Conservation (phyloP, 768 basidiomycete genomes). For the Strobilomyces dryophilus region DNA sequence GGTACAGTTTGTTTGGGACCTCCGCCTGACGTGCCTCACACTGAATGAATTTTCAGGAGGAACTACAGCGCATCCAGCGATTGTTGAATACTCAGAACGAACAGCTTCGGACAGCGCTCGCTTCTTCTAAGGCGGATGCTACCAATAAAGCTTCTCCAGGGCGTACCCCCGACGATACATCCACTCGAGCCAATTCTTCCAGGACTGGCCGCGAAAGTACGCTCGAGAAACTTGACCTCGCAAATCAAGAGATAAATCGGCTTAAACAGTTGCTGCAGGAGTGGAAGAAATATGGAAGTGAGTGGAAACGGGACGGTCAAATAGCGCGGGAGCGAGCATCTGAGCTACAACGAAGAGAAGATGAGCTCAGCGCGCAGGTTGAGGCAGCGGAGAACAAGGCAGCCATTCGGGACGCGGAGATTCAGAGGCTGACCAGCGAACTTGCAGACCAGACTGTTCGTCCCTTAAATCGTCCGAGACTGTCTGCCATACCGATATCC, state of each 20-base stretch:
- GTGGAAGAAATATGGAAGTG: slow-evolving; percentile 24
- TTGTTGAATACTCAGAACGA: slow-evolving; percentile 17
- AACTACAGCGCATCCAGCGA: slow-evolving; percentile 14
- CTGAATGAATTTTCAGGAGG: slow-evolving; percentile 14
- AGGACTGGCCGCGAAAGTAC: slow-evolving; percentile 3
- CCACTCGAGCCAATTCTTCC: background rate
- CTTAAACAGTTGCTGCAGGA: slow-evolving; percentile 18
- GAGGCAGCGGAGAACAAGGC: slow-evolving; percentile 10
- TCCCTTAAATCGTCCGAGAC: background rate
- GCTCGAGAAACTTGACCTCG: slow-evolving; percentile 10
- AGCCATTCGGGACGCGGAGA: slow-evolving; percentile 11
- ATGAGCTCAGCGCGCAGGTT: slow-evolving; percentile 6
- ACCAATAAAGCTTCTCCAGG: background rate
- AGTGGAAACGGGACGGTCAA: slow-evolving; percentile 25
- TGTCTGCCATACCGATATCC: background rate
- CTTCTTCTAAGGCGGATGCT: slow-evolving; percentile 6
- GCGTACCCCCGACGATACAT: slow-evolving; percentile 4
- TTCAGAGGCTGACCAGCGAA: slow-evolving; percentile 7
- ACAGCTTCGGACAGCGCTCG: slow-evolving; percentile 15
- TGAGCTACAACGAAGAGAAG: slow-evolving; percentile 11
- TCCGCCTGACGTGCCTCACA: slow-evolving; percentile 3
- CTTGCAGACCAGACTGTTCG: slow-evolving; percentile 23
- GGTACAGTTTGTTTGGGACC: slow-evolving; percentile 15
- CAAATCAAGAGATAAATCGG: slow-evolving; percentile 16
- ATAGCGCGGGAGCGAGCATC: slow-evolving; percentile 6